A percentile compares a stretch with the other conserved stretches of the same genome.
phyloP scores from a whole-genome alignment of 2,329 filamentous ascomycete genomes.

The Zasmidium cellare region DNA sequence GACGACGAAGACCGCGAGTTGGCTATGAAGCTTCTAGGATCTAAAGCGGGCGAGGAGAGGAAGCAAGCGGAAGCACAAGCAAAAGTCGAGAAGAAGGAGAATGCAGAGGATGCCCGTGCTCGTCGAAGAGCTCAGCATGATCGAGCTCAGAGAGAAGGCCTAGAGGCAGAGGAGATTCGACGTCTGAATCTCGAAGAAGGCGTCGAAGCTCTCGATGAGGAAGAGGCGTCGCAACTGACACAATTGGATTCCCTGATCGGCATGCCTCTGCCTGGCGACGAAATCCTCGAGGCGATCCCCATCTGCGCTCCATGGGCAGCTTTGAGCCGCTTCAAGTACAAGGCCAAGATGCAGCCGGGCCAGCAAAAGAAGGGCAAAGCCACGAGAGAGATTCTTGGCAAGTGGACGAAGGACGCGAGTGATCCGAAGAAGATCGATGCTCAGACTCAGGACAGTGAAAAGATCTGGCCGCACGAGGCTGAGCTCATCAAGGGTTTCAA shows the following conservation, averaged over 20 bases:
- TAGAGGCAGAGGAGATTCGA: slow-evolving; percentile 71
- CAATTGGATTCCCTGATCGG: slow-evolving; percentile 73
- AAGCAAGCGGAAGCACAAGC: slow-evolving; percentile 62
- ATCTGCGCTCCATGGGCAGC: slow-evolving; percentile 66
- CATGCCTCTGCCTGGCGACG: slow-evolving; percentile 75
- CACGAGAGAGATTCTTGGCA: slow-evolving; percentile 81
- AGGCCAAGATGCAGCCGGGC: slow-evolving; percentile 90
- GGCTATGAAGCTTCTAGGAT: slow-evolving; percentile 84
- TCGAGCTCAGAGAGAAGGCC: slow-evolving; percentile 71
- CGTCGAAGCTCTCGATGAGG: slow-evolving; percentile 37
- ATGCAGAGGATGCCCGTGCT: slow-evolving; percentile 63
- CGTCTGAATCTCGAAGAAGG: slow-evolving; percentile 61
- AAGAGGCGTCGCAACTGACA: slow-evolving; percentile 46
- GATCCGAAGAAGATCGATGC: slow-evolving; percentile 46
- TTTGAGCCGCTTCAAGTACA: slow-evolving; percentile 78
- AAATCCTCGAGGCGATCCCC: slow-evolving; percentile 67
- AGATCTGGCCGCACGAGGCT: slow-evolving; percentile 82
- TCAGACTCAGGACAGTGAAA: slow-evolving; percentile 60
- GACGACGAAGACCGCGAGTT: slow-evolving; percentile 88
- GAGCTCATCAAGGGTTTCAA: slow-evolving; percentile 80
- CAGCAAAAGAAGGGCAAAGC: slow-evolving; percentile 91
- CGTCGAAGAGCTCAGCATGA: slow-evolving; percentile 79
- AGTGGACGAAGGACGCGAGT: slow-evolving; percentile 69
- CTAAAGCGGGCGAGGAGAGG: slow-evolving; percentile 65
- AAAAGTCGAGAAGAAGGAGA: slow-evolving; percentile 66